These are phyloP conservation scores for Penicillium griseofulvum DNA, from an alignment of 2,329 filamentous ascomycete genomes.

Conservation along the genomic window DNA sequence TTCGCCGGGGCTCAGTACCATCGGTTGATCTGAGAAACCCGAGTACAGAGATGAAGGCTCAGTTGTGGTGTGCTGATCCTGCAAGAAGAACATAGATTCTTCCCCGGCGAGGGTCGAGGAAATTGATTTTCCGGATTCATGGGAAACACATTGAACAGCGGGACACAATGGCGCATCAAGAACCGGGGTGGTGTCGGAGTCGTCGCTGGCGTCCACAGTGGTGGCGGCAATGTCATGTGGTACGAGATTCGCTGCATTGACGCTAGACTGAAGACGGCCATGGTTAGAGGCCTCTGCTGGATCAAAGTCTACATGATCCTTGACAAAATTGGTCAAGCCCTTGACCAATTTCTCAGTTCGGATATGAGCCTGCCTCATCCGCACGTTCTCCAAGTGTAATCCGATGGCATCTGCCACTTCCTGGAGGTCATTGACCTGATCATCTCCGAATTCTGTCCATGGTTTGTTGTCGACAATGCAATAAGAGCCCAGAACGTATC, in stretches of 20 bases:
- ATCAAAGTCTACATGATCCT: slow-evolving; percentile 32
- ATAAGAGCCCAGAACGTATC: slow-evolving; percentile 58
- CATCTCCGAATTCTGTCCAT: slow-evolving; percentile 42
- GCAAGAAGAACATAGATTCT: neutral
- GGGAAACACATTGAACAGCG: neutral
- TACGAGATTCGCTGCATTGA: neutral
- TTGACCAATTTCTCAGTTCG: slow-evolving; percentile 57
- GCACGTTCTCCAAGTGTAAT: slow-evolving; percentile 58
- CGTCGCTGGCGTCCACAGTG: neutral
- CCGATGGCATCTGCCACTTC: slow-evolving; percentile 57
- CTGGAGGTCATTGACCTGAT: slow-evolving; percentile 47
- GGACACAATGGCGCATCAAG: neutral
- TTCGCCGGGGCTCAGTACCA: neutral
- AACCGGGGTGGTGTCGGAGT: neutral
- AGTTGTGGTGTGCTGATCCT: neutral
- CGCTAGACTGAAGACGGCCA: slow-evolving; percentile 1
- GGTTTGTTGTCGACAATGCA: slow-evolving; percentile 57
- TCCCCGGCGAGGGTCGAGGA: neutral
- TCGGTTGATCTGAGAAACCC: neutral
- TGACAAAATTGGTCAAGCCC: slow-evolving; percentile 51
- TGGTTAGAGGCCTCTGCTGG: slow-evolving; percentile 13
- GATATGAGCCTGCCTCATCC: slow-evolving; percentile 53
- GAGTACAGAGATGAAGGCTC: slow-evolving; percentile 2
- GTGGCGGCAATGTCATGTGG: neutral
- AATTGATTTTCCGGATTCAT: neutral